Evolutionary conservation across 495 filamentous ascomycete species (phyloP), one percentile per base, ranked within the genome.

Genomic region (Xylaria acuta): DNA sequence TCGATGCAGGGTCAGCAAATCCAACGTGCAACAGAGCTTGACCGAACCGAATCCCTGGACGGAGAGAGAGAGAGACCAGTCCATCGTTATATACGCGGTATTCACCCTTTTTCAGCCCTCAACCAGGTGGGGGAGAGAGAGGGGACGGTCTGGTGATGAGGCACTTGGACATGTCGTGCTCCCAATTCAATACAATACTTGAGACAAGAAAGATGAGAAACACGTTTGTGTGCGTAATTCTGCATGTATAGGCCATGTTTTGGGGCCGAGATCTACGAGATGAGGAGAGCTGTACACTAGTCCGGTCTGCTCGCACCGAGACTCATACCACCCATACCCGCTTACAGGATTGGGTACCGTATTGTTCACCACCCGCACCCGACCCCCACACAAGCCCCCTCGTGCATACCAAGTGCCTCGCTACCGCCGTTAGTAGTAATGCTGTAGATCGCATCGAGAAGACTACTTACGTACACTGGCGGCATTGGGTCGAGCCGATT

Each of bases 381-480:
- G 38, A 60, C 58, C 58, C 58, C 58, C 58, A 60, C 51, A 30
- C 58, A 60, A n/a, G 34, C 32, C 32, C 34, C 53, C 53, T 56
- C 47, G 25, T 56, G 53, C 53, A 32, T 32, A 8, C 30, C n/a
- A n/a, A n/a, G n/a, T n/a, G n/a, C n/a, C 58, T 60, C 58, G 58
- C 58, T 36, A 38, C 58, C 38, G n/a, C 32, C 22, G 32, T 60
- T 60, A 60, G 32, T 60, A 60, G 58, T 60, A 60, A 60, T 60
- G 38, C 34, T 60, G 58, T 34, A 60, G 58, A 60, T 38, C 30
- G 34, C 34, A 60, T 60, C 58, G 32, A 60, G 34, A 60, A 38
- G 0, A 59, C n/a, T n/a, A n/a, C n/a, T n/a, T n/a, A n/a, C n/a
- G n/a, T n/a, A n/a, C n/a, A n/a, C 1, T 38, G 58, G 32, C 32